Base-by-base conservation (phyloP, 202 grass and related monocot species). In the Hordeum pubiflorum region DNA sequence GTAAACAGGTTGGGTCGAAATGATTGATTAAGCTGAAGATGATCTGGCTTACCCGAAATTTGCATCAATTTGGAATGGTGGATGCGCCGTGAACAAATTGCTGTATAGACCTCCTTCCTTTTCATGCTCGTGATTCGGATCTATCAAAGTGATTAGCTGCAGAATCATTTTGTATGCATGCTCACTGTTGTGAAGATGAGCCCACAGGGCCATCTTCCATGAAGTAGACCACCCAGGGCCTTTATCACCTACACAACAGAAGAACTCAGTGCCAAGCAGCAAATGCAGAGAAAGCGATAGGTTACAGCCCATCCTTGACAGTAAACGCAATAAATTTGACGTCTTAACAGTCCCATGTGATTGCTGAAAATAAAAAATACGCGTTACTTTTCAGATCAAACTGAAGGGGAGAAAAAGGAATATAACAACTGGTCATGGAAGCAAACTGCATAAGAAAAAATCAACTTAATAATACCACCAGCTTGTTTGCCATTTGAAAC, bases 181-280 rank as follows among this genome's bases (percentile, higher is more conserved):
- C 37, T 97, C 80, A 63, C 84, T 88, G 72, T 90, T 94, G 81
- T 69, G 92, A 87, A 97, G 79, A 74, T 58, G 87, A 34, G 94
- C 91, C 94, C 92, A 94, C 78, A 94, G 81, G 43, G 90, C 90
- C 91, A 97, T 94, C 82, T 97, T 97, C 94, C 94, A 97, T 80
- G 92, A 81, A 81, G 89, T 97, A 38, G 94, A 97, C 94, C 94
- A 97, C 15, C 86, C 94, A 68, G 94, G 94, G 72, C 94, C 95
- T 48, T 86, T 77, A 72, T 93, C 90, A 77, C 95, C 92, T 94
- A 82, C 58, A 14, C 33, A 66, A 82, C 46, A 48, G 48, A 83
- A 61, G 9, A 57, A 89, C 33, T 85, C 64, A 87, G 26, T 8
- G 17, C 22, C 31, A 29, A 23, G 13, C 39, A 58, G n/a, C 14